These are phyloP conservation scores for Lasiodiplodia citricola DNA, from an alignment of 2,329 filamentous ascomycete species.

Conservation along the genomic window DNA sequence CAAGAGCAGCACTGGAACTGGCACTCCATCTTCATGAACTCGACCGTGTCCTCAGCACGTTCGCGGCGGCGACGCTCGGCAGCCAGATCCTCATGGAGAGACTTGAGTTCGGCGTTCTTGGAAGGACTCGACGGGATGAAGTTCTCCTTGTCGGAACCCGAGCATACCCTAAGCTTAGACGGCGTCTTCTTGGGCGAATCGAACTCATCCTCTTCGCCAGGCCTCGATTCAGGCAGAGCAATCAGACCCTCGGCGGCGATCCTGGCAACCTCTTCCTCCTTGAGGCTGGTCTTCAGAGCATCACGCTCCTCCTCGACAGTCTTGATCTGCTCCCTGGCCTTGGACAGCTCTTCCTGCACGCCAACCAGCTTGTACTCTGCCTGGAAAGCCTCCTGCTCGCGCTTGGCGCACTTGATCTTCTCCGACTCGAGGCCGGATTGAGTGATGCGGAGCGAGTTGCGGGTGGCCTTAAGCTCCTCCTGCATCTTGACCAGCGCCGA, in stretches of 20 bases:
- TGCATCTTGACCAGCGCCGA: constrained; percentile 72
- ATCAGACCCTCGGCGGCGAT: constrained; percentile 75
- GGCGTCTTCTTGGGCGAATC: constrained; percentile 63
- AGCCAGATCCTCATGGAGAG: constrained; percentile 58
- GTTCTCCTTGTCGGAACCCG: constrained; percentile 54
- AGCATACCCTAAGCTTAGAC: constrained; percentile 46
- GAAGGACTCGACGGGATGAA: constrained; percentile 34
- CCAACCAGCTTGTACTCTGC: constrained; percentile 70
- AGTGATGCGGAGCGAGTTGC: constrained; percentile 58
- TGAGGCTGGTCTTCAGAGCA: constrained; percentile 71
- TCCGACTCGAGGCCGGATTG: constrained; percentile 68
- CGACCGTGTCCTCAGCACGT: constrained; percentile 72
- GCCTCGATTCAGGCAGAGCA: constrained; percentile 62
- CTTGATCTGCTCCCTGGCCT: constrained; percentile 66
- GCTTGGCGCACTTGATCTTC: constrained; percentile 63
- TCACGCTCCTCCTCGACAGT: constrained; percentile 76
- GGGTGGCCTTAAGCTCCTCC: constrained; percentile 71
- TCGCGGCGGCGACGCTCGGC: constrained; percentile 65
- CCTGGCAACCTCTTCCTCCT: constrained; percentile 74
- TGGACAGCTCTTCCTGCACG: constrained; percentile 69
- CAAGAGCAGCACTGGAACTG: constrained; percentile 70
- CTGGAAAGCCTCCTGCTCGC: constrained; percentile 73
- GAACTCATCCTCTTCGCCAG: constrained; percentile 65
- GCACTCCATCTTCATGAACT: constrained; percentile 78
- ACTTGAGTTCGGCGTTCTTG: constrained; percentile 43